Conservation (phyloP, 257 asterid genomes). For the Ilex aquifolium region DNA sequence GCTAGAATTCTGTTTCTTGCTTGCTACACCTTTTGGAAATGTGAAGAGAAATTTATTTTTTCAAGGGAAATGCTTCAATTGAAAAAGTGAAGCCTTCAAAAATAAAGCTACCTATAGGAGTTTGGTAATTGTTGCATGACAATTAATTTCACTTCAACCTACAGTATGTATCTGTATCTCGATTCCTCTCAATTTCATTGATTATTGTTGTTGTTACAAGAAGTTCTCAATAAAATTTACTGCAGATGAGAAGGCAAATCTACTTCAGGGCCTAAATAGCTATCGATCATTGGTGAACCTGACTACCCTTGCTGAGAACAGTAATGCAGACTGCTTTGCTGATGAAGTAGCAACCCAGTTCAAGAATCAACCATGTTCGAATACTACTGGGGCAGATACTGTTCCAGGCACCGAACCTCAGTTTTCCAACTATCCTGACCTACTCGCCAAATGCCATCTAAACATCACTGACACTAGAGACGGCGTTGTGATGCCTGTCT, state of each 20-base stretch:
- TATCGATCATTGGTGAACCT: conserved; percentile 63
- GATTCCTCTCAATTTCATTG: no score
- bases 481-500: conserved; percentile 75
- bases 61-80: no score
- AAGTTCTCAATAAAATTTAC: neutral
- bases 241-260: conserved; percentile 79
- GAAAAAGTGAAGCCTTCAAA: no score
- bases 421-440: conserved; percentile 46
- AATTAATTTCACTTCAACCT: no score
- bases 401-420: conserved; percentile 79
- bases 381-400: conserved; percentile 67
- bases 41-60: no score
- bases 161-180: no score
- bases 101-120: no score
- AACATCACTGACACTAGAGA: conserved; percentile 79
- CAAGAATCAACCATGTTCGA: conserved; percentile 36
- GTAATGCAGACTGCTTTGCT: conserved; percentile 82
- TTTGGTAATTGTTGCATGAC: no score
- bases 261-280: conserved; percentile 59
- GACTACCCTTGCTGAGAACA: conserved; percentile 53
- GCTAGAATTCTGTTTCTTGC: no score
- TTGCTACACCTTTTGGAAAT: no score
- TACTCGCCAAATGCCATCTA: conserved; percentile 56
- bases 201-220: no score
- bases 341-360: conserved; percentile 46